Evolutionary conservation across 768 basidiomycete species (phyloP).

Genomic region (Amylocystis lapponica): DNA sequence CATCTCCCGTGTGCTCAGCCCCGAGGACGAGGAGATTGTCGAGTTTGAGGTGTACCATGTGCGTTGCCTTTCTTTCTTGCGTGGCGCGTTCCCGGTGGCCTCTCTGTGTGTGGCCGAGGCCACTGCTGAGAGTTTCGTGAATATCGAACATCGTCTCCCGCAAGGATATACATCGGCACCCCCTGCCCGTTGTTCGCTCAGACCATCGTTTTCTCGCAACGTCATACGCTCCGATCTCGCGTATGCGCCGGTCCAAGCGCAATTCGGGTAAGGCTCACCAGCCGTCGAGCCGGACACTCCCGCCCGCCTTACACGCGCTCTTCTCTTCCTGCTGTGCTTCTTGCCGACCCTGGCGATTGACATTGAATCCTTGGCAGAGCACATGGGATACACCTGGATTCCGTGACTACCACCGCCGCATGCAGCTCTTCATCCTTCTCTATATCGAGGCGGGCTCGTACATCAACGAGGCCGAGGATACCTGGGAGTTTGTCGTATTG

Average conservation of each 20-base stretch:
- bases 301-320: too few relatives aligned
- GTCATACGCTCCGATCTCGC: too few relatives aligned
- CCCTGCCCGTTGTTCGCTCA: too few relatives aligned
- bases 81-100: not conserved
- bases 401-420: constrained; percentile 81
- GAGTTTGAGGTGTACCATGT: constrained; percentile 91
- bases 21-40: constrained; percentile 54
- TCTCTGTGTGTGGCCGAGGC: too few relatives aligned
- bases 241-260: too few relatives aligned
- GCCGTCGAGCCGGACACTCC: too few relatives aligned
- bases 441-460: constrained; percentile 97
- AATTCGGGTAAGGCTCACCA: too few relatives aligned
- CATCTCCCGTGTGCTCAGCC: constrained; percentile 30
- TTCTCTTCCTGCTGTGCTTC: not conserved
- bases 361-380: constrained; percentile 39
- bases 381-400: constrained; percentile 87
- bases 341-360: constrained; percentile 1
- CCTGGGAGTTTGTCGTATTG: constrained; percentile 91
- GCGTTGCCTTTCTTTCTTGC: constrained; percentile 25
- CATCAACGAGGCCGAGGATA: constrained; percentile 88
- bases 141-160: too few relatives aligned
- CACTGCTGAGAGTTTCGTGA: too few relatives aligned
- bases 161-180: too few relatives aligned
- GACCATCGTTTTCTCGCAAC: too few relatives aligned
- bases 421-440: constrained; percentile 92